Evolutionary conservation across 768 basidiomycete species (phyloP).

Genomic region (Auriculariales sp.): DNA sequence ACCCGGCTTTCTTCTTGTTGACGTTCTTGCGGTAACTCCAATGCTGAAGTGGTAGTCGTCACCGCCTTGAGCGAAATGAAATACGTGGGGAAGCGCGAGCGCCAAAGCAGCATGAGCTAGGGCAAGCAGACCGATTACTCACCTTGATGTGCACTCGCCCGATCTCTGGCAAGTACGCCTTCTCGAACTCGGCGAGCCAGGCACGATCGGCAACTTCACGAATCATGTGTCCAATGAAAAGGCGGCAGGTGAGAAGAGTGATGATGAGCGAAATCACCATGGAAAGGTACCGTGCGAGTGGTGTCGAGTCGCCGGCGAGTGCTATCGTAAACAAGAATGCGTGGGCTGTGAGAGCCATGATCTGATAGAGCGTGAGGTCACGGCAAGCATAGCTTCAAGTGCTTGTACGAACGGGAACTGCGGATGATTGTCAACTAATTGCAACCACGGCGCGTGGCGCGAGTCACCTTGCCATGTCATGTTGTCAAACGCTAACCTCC

Average conservation of each 20-base stretch:
- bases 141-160: background rate
- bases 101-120: no score
- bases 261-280: background rate
- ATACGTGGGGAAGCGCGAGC: background rate
- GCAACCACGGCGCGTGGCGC: background rate
- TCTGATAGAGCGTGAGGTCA: background rate
- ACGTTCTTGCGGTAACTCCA: background rate
- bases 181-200: background rate
- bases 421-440: background rate
- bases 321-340: constrained; percentile 1
- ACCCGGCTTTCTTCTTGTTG: background rate
- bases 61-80: background rate
- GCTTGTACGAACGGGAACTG: background rate
- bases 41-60: background rate
- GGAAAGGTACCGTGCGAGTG: background rate
- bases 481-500: background rate
- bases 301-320: background rate
- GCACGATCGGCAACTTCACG: constrained; percentile 1
- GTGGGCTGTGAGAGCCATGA: background rate
- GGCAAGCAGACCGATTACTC: no score
- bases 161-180: background rate
- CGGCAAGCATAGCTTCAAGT: background rate
- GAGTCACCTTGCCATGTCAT: background rate
- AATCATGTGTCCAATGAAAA: constrained; percentile 2
- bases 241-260: background rate